Conservation (phyloP, 2,329 filamentous ascomycete genomes). For the Berkeleyomyces rouxiae region DNA sequence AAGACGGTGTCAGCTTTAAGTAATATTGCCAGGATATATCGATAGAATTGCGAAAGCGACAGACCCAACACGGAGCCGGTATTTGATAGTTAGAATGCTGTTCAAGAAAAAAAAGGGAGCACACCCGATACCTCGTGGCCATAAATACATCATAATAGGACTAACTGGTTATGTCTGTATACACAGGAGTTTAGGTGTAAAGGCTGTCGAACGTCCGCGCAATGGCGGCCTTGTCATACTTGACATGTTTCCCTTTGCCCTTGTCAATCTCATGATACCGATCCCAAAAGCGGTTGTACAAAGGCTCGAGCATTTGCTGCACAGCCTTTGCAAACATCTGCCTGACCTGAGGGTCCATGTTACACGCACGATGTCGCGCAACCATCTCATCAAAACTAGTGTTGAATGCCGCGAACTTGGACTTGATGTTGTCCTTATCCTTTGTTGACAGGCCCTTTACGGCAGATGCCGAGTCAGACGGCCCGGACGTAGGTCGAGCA, state of each 20-base stretch:
- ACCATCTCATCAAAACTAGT: conserved; percentile 78
- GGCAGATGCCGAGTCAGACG: conserved; percentile 67
- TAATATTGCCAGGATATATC: no score
- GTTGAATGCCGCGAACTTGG: conserved; percentile 91
- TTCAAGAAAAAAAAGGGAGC: no score
- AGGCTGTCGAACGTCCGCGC: conserved; percentile 45
- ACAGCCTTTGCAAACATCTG: conserved; percentile 67
- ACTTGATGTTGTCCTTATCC: conserved; percentile 90
- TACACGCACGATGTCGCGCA: conserved; percentile 60
- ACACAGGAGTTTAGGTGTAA: conserved; percentile 7
- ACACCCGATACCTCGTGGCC: no score
- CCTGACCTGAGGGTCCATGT: conserved; percentile 83
- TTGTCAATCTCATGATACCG: conserved; percentile 96
- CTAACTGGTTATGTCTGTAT: background rate
- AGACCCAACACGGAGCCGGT: no score
- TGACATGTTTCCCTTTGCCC: conserved; percentile 94
- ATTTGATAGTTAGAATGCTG: no score
- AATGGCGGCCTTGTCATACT: conserved; percentile 80
- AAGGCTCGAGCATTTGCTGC: conserved; percentile 77
- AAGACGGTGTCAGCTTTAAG: no score
- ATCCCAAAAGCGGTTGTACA: conserved; percentile 93
- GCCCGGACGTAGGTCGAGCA: conserved; percentile 54
- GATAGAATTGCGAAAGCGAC: no score
- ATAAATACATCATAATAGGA: background rate
- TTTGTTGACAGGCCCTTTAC: conserved; percentile 73